phyloP scores from a whole-genome alignment of 257 asterid genomes.

The Capsicum rhomboideum region DNA sequence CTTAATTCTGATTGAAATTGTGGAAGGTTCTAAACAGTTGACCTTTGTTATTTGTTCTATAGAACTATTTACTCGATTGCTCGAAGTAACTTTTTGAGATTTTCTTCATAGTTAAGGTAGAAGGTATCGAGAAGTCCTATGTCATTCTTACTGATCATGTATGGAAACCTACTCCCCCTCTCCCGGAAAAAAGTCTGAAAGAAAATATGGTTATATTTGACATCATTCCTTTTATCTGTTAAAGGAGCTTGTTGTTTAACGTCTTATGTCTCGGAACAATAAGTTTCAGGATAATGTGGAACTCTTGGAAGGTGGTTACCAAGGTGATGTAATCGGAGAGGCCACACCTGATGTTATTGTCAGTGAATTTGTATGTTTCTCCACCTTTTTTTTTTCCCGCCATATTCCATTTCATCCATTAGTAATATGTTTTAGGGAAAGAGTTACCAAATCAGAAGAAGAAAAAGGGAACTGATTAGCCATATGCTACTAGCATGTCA shows the following conservation, averaged over 20 bases:
- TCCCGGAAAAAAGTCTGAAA: neutral
- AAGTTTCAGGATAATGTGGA: conserved; percentile 59
- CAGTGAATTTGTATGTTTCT: conserved; percentile 73
- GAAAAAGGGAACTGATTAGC: too few relatives aligned
- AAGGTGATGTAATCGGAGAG: conserved; percentile 87
- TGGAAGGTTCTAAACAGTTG: neutral
- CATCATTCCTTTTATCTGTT: neutral
- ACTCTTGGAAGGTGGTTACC: conserved; percentile 70
- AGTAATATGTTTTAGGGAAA: neutral
- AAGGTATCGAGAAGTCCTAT: neutral
- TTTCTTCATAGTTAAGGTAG: neutral
- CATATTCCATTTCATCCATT: neutral
- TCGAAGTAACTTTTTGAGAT: neutral
- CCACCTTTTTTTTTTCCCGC: neutral
- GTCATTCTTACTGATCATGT: too few relatives aligned
- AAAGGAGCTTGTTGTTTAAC: neutral
- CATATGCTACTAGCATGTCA: neutral
- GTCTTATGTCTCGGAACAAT: neutral
- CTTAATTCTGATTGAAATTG: neutral
- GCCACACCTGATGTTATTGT: conserved; percentile 89
- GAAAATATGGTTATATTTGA: neutral
- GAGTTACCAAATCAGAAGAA: too few relatives aligned
- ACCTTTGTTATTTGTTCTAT: neutral
- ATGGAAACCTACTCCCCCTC: too few relatives aligned
- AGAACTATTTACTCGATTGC: neutral